Evolutionary conservation across 176 grass and related monocot species (phyloP).

Genomic region (Ensete ventricosum): DNA sequence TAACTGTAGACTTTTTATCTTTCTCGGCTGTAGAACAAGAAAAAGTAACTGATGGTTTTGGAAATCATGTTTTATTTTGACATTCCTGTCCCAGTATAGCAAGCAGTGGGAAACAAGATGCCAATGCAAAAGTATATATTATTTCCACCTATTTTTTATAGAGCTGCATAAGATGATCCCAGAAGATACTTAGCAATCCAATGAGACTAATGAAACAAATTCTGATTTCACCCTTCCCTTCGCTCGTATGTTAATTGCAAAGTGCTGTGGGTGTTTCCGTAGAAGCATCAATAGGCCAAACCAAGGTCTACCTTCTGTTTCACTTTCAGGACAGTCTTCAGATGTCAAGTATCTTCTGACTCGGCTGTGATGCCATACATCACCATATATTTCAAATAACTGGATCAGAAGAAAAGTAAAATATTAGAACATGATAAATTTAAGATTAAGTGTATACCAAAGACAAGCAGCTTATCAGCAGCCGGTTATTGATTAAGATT

Average conservation of each 20-base stretch:
- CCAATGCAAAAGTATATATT: not conserved
- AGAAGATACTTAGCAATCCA: not conserved
- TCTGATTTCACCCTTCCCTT: not conserved
- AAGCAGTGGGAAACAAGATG: too few species aligned
- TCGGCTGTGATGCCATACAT: slow-evolving; percentile 5
- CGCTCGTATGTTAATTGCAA: not conserved
- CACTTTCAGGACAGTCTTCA: not conserved
- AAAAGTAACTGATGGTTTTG: too few species aligned
- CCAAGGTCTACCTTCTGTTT: slow-evolving; percentile 5
- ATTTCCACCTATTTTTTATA: not conserved
- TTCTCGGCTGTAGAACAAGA: too few species aligned
- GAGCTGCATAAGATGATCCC: not conserved
- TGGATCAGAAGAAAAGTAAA: not conserved
- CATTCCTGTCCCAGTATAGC: too few species aligned
- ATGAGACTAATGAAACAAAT: not conserved
- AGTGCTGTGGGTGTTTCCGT: slow-evolving; percentile 4
- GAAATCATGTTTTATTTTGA: too few species aligned
- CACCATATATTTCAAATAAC: not conserved
- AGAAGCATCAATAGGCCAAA: slow-evolving; percentile 6
- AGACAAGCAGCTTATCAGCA: not conserved
- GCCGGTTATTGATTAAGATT: not conserved
- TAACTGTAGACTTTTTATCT: too few species aligned
- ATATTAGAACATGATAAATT: not conserved
- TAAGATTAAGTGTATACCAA: not conserved
- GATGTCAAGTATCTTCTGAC: slow-evolving; percentile 6